Evolutionary conservation across 495 filamentous ascomycete genomes (phyloP).

Genomic region (Parathielavia appendiculata): DNA sequence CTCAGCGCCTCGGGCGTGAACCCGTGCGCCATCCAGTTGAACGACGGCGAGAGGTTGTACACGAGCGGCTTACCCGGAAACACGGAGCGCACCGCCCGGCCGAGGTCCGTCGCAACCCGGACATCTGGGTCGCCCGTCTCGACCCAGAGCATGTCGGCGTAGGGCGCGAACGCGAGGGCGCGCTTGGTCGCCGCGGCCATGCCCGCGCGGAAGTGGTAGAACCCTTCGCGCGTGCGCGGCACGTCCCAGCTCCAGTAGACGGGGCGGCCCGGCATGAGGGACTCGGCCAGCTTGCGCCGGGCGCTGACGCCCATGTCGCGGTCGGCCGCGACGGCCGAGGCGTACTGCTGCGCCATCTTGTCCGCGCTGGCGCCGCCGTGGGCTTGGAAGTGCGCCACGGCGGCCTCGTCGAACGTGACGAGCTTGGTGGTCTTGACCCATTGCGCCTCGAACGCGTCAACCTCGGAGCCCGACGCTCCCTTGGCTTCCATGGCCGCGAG

Average conservation of each 20-base stretch:
- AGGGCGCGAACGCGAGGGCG: slow-evolving; percentile 83
- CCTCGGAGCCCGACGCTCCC: slow-evolving; percentile 71
- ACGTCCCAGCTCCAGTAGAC: slow-evolving; percentile 86
- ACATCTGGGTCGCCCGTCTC: slow-evolving; percentile 89
- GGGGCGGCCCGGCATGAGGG: slow-evolving; percentile 50
- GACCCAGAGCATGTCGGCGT: slow-evolving; percentile 93
- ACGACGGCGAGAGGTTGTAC: slow-evolving; percentile 91
- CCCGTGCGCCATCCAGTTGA: slow-evolving; percentile 97
- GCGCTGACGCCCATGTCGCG: slow-evolving; percentile 69
- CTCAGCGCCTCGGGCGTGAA: slow-evolving; percentile 74
- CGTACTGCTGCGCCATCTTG: slow-evolving; percentile 61
- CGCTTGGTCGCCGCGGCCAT: slow-evolving; percentile 88
- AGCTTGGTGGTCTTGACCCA: slow-evolving; percentile 88
- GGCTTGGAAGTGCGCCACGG: slow-evolving; percentile 63
- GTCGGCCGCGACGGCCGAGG: slow-evolving; percentile 51
- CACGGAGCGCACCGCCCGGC: slow-evolving; percentile 60
- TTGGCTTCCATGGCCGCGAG: slow-evolving; percentile 82
- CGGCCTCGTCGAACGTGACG: slow-evolving; percentile 88
- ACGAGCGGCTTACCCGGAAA: slow-evolving; percentile 81
- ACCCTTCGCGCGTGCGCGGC: slow-evolving; percentile 89
- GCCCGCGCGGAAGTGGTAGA: slow-evolving; percentile 91
- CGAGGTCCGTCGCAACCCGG: slow-evolving; percentile 62
- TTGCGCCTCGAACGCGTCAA: slow-evolving; percentile 76
- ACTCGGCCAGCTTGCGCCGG: slow-evolving; percentile 63
- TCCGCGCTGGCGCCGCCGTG: slow-evolving; percentile 56